Evolutionary conservation across 2,329 filamentous ascomycete genomes (phyloP).

Genomic region (Plectosphaerella plurivora): DNA sequence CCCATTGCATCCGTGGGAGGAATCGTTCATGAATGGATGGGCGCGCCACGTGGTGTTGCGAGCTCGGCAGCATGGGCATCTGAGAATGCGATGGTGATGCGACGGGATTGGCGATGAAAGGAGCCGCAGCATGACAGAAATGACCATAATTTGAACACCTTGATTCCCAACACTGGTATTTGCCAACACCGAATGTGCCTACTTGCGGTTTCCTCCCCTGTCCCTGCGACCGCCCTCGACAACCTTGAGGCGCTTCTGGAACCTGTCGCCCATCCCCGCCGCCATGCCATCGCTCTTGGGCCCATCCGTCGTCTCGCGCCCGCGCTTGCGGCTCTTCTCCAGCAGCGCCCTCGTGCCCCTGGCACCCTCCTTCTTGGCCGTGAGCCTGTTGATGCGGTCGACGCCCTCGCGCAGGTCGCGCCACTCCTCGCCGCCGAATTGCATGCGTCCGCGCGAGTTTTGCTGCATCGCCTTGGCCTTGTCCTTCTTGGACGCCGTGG

Average conservation of each 20-base stretch:
- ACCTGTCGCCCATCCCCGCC: constrained; percentile 66
- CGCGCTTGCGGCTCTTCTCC: constrained; percentile 84
- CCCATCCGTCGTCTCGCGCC: constrained; percentile 63
- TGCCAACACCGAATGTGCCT: too few species aligned
- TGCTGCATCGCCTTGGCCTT: constrained; percentile 57
- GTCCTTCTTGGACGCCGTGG: constrained; percentile 85
- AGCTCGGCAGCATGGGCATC: too few species aligned
- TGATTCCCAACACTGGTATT: background rate
- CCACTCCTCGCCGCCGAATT: constrained; percentile 89
- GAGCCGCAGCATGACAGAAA: too few species aligned
- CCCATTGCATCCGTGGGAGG: too few species aligned
- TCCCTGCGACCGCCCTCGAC: constrained; percentile 41
- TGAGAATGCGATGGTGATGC: too few species aligned
- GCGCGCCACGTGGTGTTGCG: too few species aligned
- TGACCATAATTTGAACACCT: background rate
- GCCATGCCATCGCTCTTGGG: constrained; percentile 57
- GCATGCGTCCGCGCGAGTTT: constrained; percentile 54
- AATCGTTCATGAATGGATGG: too few species aligned
- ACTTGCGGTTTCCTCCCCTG: constrained; percentile 34
- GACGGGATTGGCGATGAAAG: too few species aligned
- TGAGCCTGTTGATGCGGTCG: constrained; percentile 81
- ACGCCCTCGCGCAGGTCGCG: constrained; percentile 77
- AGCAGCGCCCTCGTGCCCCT: constrained; percentile 56
- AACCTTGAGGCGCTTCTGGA: constrained; percentile 64
- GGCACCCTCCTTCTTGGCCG: constrained; percentile 60